Evolutionary conservation across 768 basidiomycete species (phyloP), one percentile per base, ranked within the genome.

Genomic region (Heimioporus sp.): DNA sequence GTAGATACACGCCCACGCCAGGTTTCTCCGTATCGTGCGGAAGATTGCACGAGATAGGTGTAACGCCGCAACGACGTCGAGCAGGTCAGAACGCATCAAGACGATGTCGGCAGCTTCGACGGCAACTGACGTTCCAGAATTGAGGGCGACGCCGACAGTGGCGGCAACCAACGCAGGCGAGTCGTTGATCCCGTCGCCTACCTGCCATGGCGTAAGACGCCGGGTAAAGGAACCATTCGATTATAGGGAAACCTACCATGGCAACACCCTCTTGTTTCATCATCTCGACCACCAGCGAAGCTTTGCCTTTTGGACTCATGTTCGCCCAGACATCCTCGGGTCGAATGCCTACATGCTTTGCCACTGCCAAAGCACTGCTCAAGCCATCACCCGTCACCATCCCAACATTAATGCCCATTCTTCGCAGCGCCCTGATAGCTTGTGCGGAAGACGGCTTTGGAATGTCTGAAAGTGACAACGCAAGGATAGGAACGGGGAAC

Each of bases 171-270:
- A 85, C 12, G 96, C 97, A 2, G 95, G 96, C 3, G 96, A 98
- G 67, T 99, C 97, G 68, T 99, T 98, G 74, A 98, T 97, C 32
- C 97, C 97, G 69, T 99, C 97, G 20, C 97, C 97, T 37, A 99
- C 93, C 93, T 95, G 56, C 48, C 3, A 28, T 2, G 24, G 44
- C 4, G 9, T 17, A 19, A 38, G 10, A 41, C 15, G 11, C 48
- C 13, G 39, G 6, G 15, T 40, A 46, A 9, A 41, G 17, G 11
- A 5, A 41, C 2, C n/a, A 31, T 30, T 28, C 15, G 37, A 43
- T 52, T 15, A 32, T 48, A 44, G 19, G 5, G 30, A 39, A 28
- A 72, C 80, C 52, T 63, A 92, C 95, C 96, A 98, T 97, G 3
- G 93, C 94, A 32, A 98, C 87, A 28, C 87, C 80, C 43, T 86